Base-by-base conservation (phyloP, 23 red algal genomes). In the Gracilaria gracilis region DNA sequence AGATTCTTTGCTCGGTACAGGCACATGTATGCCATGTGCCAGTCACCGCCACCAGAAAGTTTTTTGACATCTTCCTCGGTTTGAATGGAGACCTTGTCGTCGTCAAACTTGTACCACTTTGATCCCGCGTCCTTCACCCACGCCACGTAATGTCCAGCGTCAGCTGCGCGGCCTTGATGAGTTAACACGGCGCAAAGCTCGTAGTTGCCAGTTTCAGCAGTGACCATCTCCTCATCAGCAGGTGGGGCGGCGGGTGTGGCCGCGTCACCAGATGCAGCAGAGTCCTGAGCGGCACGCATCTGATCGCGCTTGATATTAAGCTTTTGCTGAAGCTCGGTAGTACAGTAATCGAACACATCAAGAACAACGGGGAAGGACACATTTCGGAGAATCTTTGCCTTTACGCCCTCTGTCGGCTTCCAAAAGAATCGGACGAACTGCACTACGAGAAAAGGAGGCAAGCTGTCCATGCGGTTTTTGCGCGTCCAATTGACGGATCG, bases 401-500 rank as follows among this genome's bases (percentile, higher is more conserved):
- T 96, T 59, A 99, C 97, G 34, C 81, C 49, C 80, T 96, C 97
- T 16, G 83, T 89, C 9, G 93, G 89, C 80, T 99, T 99, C 97
- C 97, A 99, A 82, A 95, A 95, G 86, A 99, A 99, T n/a, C 97
- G 84, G 16, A 99, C 94, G 81, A 99, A 95, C 66, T 95, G 89
- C 12, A 99, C 81, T 59, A 82, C 79, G 65, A 99, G 86, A 80
- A 96, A 99, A 6, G 91, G 94, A 57, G 97, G 97, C 27, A 99
- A 48, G 27, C 59, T 81, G 57, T 92, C 61, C 17, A 99, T 93
- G 40, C 93, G 81, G 24, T 81, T 84, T 4, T 50, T 91, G 20
- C 95, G 88, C 51, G 81, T 94, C 94, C 94, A 99, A 23, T 25
- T 35, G 20, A 86, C 91, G 19, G 64, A 65, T 19, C 87, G 84